Evolutionary conservation across 2,329 filamentous ascomycete genomes (phyloP).

Genomic region (Aspergillus udagawae): DNA sequence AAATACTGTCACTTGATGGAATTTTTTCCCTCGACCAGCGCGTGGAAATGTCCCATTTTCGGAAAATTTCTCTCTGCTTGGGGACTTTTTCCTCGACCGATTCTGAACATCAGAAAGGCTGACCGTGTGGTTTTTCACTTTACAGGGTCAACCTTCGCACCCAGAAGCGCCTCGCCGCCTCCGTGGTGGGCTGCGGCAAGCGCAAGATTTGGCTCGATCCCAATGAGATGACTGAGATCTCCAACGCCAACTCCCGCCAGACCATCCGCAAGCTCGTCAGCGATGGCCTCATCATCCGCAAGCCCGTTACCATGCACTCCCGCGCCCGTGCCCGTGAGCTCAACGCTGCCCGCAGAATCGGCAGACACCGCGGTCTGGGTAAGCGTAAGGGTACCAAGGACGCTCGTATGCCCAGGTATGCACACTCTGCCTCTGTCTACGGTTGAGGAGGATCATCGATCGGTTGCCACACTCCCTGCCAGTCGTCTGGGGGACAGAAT

Average conservation of each 20-base stretch:
- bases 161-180: slow-evolving; percentile 99
- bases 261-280: slow-evolving; percentile 98
- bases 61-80: not conserved
- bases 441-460: not conserved
- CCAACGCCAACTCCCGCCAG: slow-evolving; percentile 99
- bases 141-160: slow-evolving; percentile 98
- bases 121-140: slow-evolving; percentile 23
- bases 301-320: slow-evolving; percentile 99
- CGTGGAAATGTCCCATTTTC: slow-evolving; percentile 6
- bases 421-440: slow-evolving; percentile 10
- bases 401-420: slow-evolving; percentile 97
- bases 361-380: slow-evolving; percentile 98
- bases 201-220: slow-evolving; percentile 99
- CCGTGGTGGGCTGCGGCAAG: slow-evolving; percentile 98
- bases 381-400: slow-evolving; percentile 99
- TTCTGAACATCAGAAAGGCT: slow-evolving; percentile 29
- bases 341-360: slow-evolving; percentile 88
- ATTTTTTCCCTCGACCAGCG: slow-evolving; percentile 9
- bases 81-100: slow-evolving; percentile 8
- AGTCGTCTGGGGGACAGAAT: not conserved
- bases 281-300: slow-evolving; percentile 99
- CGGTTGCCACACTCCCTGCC: not conserved
- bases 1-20: slow-evolving; percentile 18
- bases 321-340: slow-evolving; percentile 93
- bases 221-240: slow-evolving; percentile 98